Conservation (phyloP, 768 basidiomycete genomes). For the Podaxis sp. region DNA sequence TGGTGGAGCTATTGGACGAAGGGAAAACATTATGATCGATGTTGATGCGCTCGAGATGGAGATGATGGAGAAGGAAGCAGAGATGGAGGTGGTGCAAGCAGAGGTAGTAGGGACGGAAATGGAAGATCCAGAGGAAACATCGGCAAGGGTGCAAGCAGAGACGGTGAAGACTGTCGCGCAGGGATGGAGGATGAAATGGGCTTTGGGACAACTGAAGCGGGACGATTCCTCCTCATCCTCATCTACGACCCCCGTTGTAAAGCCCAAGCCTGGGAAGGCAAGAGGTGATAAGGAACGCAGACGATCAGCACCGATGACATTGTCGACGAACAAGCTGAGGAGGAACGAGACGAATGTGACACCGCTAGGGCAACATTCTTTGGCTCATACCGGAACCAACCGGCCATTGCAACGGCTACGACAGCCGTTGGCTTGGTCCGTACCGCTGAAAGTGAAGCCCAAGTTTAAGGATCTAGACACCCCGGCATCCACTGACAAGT, state of each 20-base stretch:
- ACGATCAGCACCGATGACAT: slow-evolving; percentile 21
- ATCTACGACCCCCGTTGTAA: not conserved
- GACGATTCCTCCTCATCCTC: slow-evolving; percentile 11
- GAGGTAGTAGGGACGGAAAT: not conserved
- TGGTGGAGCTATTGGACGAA: not conserved
- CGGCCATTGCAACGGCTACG: not conserved
- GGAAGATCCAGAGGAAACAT: slow-evolving; percentile 27
- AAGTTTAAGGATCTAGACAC: not conserved
- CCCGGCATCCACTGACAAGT: not conserved
- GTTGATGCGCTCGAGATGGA: slow-evolving; percentile 25
- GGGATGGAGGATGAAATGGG: slow-evolving; percentile 32
- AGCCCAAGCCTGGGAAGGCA: slow-evolving; percentile 19
- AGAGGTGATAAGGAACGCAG: slow-evolving; percentile 31
- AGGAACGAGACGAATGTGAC: slow-evolving; percentile 49
- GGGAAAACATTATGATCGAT: slow-evolving; percentile 23
- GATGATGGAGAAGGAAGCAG: slow-evolving; percentile 26
- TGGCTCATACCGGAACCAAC: slow-evolving; percentile 11
- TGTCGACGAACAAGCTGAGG: slow-evolving; percentile 30
- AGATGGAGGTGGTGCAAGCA: not conserved
- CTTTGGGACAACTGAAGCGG: slow-evolving; percentile 22
- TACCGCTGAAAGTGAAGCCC: not conserved
- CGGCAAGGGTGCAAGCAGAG: slow-evolving; percentile 12
- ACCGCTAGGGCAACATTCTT: slow-evolving; percentile 36
- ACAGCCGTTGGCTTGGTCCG: not conserved
- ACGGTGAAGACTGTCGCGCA: slow-evolving; percentile 24